Conservation (phyloP, 768 basidiomycete genomes). For the Thelephora aurantiotincta region DNA sequence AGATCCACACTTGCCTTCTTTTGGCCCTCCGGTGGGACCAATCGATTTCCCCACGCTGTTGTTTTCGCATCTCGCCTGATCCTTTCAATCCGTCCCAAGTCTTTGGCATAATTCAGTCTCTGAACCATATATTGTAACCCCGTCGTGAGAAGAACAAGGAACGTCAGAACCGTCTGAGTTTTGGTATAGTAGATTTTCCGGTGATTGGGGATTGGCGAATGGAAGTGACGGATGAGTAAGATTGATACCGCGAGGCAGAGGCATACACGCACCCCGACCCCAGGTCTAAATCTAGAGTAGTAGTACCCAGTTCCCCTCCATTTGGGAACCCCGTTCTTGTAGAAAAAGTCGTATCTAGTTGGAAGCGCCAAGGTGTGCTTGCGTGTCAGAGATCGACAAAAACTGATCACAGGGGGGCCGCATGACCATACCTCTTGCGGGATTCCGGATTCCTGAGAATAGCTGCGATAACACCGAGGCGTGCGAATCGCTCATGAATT, state of each 20-base stretch:
- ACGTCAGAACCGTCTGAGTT: conserved; percentile 54
- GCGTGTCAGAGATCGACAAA: neutral
- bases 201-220: neutral
- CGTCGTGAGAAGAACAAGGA: conserved; percentile 68
- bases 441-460: conserved; percentile 69
- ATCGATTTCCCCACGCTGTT: conserved; percentile 74
- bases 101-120: conserved; percentile 58
- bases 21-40: conserved; percentile 46
- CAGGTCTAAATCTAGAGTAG: conserved; percentile 92
- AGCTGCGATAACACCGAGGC: conserved; percentile 71
- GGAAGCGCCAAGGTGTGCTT: conserved; percentile 1
- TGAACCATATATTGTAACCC: conserved; percentile 74
- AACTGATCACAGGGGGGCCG: neutral
- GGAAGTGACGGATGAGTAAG: neutral
- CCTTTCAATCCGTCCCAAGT: conserved; percentile 51
- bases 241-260: neutral
- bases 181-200: conserved; percentile 1
- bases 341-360: conserved; percentile 79
- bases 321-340: conserved; percentile 92
- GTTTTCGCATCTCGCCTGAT: conserved; percentile 47
- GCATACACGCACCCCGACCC: conserved; percentile 50
- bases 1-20: conserved; percentile 33
- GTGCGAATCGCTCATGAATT: conserved; percentile 82
- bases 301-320: conserved; percentile 98
- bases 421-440: conserved; percentile 44